Percentiles rank a stretch among this genome's conserved stretches.
These are phyloP conservation scores for Spirogloea muscicola DNA, from an alignment of 139 green algal species.

Conservation along the genomic window DNA sequence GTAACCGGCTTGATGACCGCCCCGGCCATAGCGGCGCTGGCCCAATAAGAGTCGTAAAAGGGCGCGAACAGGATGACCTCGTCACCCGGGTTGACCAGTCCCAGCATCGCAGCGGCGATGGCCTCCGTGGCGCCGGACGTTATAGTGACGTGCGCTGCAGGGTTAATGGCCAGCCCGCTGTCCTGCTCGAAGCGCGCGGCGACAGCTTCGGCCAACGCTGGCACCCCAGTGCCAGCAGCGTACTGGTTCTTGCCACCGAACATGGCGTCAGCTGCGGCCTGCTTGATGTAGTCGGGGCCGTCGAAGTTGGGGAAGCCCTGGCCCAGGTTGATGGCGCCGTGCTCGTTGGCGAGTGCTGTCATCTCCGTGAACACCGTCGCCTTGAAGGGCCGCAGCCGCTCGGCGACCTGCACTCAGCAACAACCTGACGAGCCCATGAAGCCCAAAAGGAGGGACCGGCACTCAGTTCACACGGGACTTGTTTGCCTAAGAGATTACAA, in stretches of 20 bases:
- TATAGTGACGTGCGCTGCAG: constrained; percentile 20
- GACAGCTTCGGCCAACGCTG: constrained; percentile 1
- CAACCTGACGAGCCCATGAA: too few relatives aligned
- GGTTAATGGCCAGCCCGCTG: constrained; percentile 14
- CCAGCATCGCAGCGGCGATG: constrained; percentile 16
- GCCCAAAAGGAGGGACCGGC: too few relatives aligned
- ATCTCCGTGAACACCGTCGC: constrained; percentile 38
- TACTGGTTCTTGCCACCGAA: constrained; percentile 32
- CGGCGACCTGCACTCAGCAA: constrained; percentile 17
- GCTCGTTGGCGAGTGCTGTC: constrained; percentile 28
- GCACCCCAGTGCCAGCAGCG: constrained; percentile 19
- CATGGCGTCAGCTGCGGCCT: constrained; percentile 26
- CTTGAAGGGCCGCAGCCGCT: constrained; percentile 24
- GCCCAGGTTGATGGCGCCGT: constrained; percentile 39
- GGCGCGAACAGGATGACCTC: constrained; percentile 43
- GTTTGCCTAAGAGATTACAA: too few relatives aligned
- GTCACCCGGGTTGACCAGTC: constrained; percentile 35
- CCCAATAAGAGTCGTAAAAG: constrained; percentile 46
- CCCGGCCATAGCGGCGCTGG: constrained; percentile 16
- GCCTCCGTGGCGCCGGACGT: constrained; percentile 39
- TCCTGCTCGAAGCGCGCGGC: constrained; percentile 14
- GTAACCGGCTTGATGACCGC: constrained; percentile 25
- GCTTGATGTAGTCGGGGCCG: constrained; percentile 33
- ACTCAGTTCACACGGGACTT: too few relatives aligned
- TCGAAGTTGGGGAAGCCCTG: constrained; percentile 48